phyloP scores from a whole-genome alignment of 345 rosid species.

The Erodium maritimum region DNA sequence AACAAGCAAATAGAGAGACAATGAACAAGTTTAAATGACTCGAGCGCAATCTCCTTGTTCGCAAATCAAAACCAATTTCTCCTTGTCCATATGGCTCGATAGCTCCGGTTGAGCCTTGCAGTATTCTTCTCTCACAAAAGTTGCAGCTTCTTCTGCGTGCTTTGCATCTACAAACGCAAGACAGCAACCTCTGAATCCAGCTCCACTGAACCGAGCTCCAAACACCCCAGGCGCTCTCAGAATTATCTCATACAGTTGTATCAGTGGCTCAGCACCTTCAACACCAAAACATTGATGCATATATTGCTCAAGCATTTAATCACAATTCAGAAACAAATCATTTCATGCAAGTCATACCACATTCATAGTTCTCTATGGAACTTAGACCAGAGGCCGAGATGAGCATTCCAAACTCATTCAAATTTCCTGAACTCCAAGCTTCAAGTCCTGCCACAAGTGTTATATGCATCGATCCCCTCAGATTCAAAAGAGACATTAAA shows the following conservation, averaged over 20 bases:
- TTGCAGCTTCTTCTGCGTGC: constrained; percentile 50
- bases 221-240: constrained; percentile 62
- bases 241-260: constrained; percentile 61
- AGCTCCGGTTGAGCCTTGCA: constrained; percentile 49
- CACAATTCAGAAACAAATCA: no score
- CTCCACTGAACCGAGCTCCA: constrained; percentile 90
- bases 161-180: constrained; percentile 56
- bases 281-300: not conserved
- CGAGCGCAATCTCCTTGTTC: constrained; percentile 67
- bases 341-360: no score
- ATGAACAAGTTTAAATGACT: constrained; percentile 53
- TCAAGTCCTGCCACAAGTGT: constrained; percentile 48
- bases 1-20: no score
- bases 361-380: constrained; percentile 83
- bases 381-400: constrained; percentile 86
- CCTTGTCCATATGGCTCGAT: constrained; percentile 33
- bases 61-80: constrained; percentile 43
- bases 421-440: constrained; percentile 68
- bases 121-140: constrained; percentile 52
- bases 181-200: constrained; percentile 91
- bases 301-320: no score
- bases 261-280: constrained; percentile 70
- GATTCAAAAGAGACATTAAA: constrained; percentile 3
- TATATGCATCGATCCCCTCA: constrained; percentile 1
- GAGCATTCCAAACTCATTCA: constrained; percentile 61